Percentiles rank a stretch among this genome's conserved stretches.
Evolutionary conservation across 306 rosid genomes (phyloP).

Genomic region (Betula pendula): DNA sequence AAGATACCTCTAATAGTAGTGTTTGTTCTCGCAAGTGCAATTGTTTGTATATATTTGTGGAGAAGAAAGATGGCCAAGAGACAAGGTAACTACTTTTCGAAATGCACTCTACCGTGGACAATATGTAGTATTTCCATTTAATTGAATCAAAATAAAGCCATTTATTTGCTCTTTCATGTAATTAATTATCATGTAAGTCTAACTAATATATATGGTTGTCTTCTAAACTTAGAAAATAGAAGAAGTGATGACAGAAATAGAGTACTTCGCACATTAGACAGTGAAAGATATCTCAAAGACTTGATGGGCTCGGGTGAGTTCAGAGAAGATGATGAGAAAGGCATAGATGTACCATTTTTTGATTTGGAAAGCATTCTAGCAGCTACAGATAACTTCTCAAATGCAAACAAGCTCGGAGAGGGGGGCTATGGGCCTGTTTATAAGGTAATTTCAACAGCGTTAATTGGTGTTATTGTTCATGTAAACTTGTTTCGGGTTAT

Average conservation of each 20-base stretch:
- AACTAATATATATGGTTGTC: not conserved
- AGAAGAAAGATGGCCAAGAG: constrained; percentile 14
- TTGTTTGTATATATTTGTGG: not conserved
- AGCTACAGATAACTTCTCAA: constrained; percentile 54
- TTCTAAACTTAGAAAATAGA: constrained; percentile 24
- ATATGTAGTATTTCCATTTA: not conserved
- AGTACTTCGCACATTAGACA: constrained; percentile 12
- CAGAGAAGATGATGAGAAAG: constrained; percentile 34
- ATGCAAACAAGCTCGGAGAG: constrained; percentile 47
- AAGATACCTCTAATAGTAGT: not conserved
- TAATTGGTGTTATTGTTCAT: not conserved
- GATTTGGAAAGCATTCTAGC: constrained; percentile 27
- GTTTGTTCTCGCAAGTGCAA: constrained; percentile 7
- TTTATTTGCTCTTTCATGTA: no score
- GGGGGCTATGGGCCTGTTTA: constrained; percentile 75
- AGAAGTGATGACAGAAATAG: constrained; percentile 6
- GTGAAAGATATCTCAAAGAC: constrained; percentile 28
- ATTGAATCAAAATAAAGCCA: not conserved
- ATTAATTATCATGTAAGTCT: no score
- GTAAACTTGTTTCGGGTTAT: not conserved
- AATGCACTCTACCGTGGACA: not conserved
- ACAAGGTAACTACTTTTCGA: constrained; percentile 6
- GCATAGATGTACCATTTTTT: constrained; percentile 40
- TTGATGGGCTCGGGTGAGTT: constrained; percentile 29
- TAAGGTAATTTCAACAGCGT: constrained; percentile 31